These are phyloP conservation scores for Gonium pectorale DNA, from an alignment of 139 green algal genomes.

Conservation along the genomic window DNA sequence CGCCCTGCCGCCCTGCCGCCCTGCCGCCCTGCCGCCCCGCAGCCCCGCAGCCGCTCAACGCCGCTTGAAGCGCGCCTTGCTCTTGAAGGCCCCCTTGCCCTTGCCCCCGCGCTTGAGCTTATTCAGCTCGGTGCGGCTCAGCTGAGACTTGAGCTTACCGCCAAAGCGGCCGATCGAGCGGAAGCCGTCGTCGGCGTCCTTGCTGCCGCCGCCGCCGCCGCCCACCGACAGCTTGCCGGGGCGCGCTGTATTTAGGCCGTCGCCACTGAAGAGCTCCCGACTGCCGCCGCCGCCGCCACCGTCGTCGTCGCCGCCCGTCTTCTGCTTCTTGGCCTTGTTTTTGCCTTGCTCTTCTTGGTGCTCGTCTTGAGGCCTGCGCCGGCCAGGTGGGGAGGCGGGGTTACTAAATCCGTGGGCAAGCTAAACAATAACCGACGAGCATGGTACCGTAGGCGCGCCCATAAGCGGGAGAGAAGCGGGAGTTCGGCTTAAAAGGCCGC, in stretches of 20 bases:
- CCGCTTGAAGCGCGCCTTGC: conserved; percentile 79
- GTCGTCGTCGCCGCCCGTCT: conserved; percentile 3
- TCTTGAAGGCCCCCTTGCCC: conserved; percentile 83
- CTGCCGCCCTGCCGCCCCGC: no score
- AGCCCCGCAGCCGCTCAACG: no score
- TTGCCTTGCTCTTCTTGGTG: conserved; percentile 58
- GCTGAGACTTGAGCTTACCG: conserved; percentile 31
- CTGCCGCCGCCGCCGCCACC: conserved; percentile 12
- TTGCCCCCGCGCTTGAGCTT: conserved; percentile 72
- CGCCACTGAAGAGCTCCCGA: conserved; percentile 58
- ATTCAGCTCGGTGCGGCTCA: conserved; percentile 64
- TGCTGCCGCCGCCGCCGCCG: background rate
- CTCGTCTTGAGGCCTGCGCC: conserved; percentile 47
- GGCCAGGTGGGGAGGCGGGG: no score
- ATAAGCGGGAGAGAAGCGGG: no score
- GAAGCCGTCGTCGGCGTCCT: background rate
- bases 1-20: no score
- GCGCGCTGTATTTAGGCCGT: conserved; percentile 53
- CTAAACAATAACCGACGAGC: no score
- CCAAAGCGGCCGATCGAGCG: conserved; percentile 27
- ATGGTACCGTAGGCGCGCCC: no score
- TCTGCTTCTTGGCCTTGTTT: conserved; percentile 40
- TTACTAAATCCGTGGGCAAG: no score
- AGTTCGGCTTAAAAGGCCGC: no score
- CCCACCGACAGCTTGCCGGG: conserved; percentile 41